A percentile compares a stretch with the other conserved stretches of the same genome.
Conservation (phyloP, 2,329 filamentous ascomycete species). For the Alternaria panax region DNA sequence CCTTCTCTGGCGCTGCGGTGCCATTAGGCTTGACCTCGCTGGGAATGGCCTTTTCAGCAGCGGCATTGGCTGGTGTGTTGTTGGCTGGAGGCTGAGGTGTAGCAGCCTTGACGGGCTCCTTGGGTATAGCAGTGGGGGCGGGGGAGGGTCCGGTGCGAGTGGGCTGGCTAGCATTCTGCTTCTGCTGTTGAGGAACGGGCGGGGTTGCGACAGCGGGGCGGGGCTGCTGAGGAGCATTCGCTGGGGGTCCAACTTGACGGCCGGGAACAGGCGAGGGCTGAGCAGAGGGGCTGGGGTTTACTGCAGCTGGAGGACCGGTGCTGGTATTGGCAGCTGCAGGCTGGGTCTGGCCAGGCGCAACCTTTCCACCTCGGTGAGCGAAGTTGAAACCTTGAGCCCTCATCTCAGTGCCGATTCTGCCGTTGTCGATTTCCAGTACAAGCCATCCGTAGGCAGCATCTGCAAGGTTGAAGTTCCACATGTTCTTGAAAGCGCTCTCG, state of each 20-base stretch:
- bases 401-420: constrained; percentile 98
- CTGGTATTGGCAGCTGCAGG: constrained; percentile 46
- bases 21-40: constrained; percentile 60
- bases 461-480: constrained; percentile 99
- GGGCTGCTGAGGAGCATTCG: constrained; percentile 44
- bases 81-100: constrained; percentile 55
- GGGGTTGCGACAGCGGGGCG: constrained; percentile 44
- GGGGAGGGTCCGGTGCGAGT: constrained; percentile 52
- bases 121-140: constrained; percentile 50
- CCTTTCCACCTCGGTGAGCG: constrained; percentile 88
- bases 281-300: constrained; percentile 48
- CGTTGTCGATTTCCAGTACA: constrained; percentile 92
- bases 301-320: constrained; percentile 46
- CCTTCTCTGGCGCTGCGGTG: constrained; percentile 52
- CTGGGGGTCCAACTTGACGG: constrained; percentile 40
- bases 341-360: constrained; percentile 49
- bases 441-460: constrained; percentile 97
- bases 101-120: constrained; percentile 58
- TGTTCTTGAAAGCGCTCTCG: constrained; percentile 99
- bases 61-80: constrained; percentile 43
- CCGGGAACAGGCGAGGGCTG: constrained; percentile 49
- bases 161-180: constrained; percentile 51
- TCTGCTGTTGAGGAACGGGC: constrained; percentile 52
- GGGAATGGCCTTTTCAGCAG: constrained; percentile 50
- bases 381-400: constrained; percentile 99